A percentile compares a stretch with the other conserved stretches of the same genome.
Evolutionary conservation across 139 green algal genomes (phyloP).

Genomic region (Micractinium conductrix): DNA sequence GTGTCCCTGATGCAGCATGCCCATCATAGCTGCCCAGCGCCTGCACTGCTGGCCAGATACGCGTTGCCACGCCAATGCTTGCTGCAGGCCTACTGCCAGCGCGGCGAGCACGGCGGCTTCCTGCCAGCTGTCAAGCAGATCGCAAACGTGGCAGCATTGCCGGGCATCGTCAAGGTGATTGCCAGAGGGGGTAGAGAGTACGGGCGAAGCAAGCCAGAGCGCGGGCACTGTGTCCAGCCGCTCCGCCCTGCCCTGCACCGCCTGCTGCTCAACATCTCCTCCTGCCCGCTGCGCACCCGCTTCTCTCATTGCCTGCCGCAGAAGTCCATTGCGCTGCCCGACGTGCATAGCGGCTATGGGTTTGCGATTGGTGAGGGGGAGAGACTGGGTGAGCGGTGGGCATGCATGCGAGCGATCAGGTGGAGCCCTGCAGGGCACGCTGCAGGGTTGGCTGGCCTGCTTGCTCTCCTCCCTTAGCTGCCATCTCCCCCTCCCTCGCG

Average conservation of each 20-base stretch:
- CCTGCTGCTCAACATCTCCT: too few species aligned
- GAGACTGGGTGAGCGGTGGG: too few species aligned
- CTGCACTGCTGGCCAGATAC: background rate
- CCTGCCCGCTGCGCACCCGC: background rate
- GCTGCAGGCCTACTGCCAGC: slow-evolving; percentile 36
- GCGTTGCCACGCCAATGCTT: background rate
- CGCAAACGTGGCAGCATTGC: slow-evolving; percentile 89
- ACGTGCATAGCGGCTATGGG: slow-evolving; percentile 92
- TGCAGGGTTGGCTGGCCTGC: too few species aligned
- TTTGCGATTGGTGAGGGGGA: slow-evolving; percentile 96
- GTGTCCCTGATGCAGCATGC: too few species aligned
- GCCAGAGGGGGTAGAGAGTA: too few species aligned
- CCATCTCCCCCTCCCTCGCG: too few species aligned
- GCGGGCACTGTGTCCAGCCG: too few species aligned
- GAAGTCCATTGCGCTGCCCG: slow-evolving; percentile 86
- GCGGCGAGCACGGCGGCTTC: slow-evolving; percentile 76
- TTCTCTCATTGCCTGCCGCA: too few species aligned
- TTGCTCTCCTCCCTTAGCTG: too few species aligned
- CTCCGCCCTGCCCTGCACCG: background rate
- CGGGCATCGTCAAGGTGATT: slow-evolving; percentile 81
- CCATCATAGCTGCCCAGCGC: background rate
- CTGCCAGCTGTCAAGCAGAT: slow-evolving; percentile 91
- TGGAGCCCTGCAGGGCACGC: too few species aligned
- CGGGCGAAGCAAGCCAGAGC: too few species aligned
- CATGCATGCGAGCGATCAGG: too few species aligned